Evolutionary conservation across 2,329 filamentous ascomycete genomes (phyloP), one percentile per base, ranked within the genome.

Genomic region (Hansfordia pulvinata): DNA sequence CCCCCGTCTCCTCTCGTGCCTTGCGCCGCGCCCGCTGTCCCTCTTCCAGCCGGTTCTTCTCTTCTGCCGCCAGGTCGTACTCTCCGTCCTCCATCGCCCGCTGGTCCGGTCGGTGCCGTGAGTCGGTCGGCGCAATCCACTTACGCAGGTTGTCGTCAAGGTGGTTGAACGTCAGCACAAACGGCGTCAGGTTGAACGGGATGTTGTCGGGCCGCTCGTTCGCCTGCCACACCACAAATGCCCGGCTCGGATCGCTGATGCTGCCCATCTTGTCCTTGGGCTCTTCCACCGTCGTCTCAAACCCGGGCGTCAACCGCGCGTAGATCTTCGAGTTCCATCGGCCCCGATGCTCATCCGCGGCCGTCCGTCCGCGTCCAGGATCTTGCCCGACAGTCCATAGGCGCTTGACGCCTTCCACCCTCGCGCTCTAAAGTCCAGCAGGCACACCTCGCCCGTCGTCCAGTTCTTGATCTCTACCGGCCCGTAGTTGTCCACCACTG

Each of bases 281-380:
- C 52, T 70, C 71, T 27, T 72, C 74, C 4, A 83, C 65, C 2
- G 72, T 56, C 8, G 72, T 81, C 49, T 96, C 85, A 46, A 79
- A 94, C 4, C 88, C 90, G 1, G 88, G 86, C 0, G 88, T 94
- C 37, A 88, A 67, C 16, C 90, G 81, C 5, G 88, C 90, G 48
- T 94, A 98, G 31, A 98, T 76, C 54, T 88, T 92, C 47, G 92
- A 90, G 52, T 96, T 96, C 90, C 90, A 98, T 19, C 85, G 76
- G 2, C 90, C 90, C 88, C 90, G 33, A 98, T 73, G 47, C 78
- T 86, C 69, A 90, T 86, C 27, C 80, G 74, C 7, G 90, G 82
- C 19, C 75, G 71, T n/a, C 85, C 85, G 24, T 74, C 61, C 4
- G 69, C 62, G 43, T 90, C 86, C 26, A 86, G 63, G 4, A 94